Percentiles rank a stretch among this genome's conserved stretches.
These are phyloP conservation scores for Backusella mclennaniae DNA, from an alignment of 192 early-diverging fungal genomes.

Conservation along the genomic window DNA sequence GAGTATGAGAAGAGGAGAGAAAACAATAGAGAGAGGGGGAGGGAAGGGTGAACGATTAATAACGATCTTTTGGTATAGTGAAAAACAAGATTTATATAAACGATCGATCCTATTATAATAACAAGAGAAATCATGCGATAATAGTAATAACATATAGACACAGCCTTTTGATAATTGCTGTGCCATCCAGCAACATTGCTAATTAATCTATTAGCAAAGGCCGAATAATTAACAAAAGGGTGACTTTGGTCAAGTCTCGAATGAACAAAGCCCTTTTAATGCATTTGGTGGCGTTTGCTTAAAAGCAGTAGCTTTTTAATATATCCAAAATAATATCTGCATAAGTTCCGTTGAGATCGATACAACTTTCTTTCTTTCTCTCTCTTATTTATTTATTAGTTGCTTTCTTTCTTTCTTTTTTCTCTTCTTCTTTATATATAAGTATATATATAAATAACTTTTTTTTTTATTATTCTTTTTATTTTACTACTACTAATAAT, in stretches of 20 bases:
- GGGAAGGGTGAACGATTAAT: not conserved
- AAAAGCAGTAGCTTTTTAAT: constrained; percentile 11
- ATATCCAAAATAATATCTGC: constrained; percentile 15
- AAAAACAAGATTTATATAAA: not conserved
- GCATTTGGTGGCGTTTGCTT: constrained; percentile 8
- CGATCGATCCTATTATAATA: not conserved
- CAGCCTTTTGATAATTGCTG: constrained; percentile 2
- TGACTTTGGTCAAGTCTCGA: constrained; percentile 8
- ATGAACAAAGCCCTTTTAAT: constrained; percentile 6
- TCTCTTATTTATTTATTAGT: not conserved
- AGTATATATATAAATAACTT: not conserved
- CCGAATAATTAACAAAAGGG: constrained; percentile 10
- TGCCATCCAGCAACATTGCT: constrained; percentile 17
- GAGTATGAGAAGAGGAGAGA: not conserved
- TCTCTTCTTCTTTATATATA: not conserved
- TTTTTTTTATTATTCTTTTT: not conserved
- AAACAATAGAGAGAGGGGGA: not conserved
- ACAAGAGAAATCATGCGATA: not conserved
- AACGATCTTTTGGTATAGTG: not conserved
- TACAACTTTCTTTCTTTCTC: not conserved
- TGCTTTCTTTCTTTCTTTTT: not conserved
- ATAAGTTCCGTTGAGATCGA: constrained; percentile 12
- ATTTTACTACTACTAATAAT: not conserved
- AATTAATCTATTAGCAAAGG: constrained; percentile 14
- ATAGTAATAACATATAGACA: not conserved